These are phyloP conservation scores for Stemphylium lycopersici DNA, from an alignment of 2,329 filamentous ascomycete species.

Conservation along the genomic window DNA sequence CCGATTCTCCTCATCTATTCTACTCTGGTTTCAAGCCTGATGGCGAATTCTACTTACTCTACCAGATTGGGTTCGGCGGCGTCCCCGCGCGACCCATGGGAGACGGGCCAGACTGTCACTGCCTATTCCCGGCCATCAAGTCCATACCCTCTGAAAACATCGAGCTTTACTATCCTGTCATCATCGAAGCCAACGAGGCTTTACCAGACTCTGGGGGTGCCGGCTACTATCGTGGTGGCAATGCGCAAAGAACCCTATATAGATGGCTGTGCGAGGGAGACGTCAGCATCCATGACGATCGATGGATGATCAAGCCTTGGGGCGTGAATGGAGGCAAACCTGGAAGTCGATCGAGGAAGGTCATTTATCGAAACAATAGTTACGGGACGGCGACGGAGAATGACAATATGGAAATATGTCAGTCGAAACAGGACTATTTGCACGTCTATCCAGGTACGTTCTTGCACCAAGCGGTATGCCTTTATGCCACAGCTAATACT, in stretches of 20 bases:
- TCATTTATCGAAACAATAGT: conserved; percentile 51
- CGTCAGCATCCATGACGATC: conserved; percentile 57
- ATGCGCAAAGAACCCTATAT: conserved; percentile 57
- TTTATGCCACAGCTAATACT: not conserved
- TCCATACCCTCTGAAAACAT: conserved; percentile 58
- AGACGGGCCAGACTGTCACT: conserved; percentile 59
- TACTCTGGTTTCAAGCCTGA: conserved; percentile 58
- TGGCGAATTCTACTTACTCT: conserved; percentile 58
- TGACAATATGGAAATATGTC: conserved; percentile 47
- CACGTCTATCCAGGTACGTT: conserved; percentile 49
- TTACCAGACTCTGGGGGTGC: conserved; percentile 57
- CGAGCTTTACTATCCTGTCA: conserved; percentile 56
- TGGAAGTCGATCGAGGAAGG: conserved; percentile 52
- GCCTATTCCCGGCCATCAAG: conserved; percentile 59
- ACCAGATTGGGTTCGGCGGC: conserved; percentile 59
- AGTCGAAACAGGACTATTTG: conserved; percentile 58
- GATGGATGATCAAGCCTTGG: conserved; percentile 59
- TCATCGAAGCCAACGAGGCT: conserved; percentile 57
- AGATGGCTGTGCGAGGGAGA: conserved; percentile 55
- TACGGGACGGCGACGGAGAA: conserved; percentile 42
- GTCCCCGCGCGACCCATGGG: conserved; percentile 56
- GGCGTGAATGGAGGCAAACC: conserved; percentile 56
- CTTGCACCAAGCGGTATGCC: not conserved
- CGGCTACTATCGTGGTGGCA: conserved; percentile 56
- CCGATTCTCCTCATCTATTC: conserved; percentile 59